Conservation (phyloP, 768 basidiomycete species). For the Tylopilus cervinicoccineus region DNA sequence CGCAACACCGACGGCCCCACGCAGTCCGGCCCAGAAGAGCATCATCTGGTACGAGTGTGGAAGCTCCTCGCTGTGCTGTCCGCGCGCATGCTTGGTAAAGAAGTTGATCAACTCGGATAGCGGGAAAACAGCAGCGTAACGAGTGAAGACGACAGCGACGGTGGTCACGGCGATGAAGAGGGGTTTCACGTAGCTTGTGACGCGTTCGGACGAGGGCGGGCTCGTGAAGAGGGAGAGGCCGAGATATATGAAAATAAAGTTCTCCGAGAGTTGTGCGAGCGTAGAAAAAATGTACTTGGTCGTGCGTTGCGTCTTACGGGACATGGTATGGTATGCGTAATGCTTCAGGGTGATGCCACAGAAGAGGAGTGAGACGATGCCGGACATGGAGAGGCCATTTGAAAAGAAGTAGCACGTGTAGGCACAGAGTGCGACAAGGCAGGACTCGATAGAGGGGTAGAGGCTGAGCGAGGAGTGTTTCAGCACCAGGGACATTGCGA, state of each 20-base stretch:
- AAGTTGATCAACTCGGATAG: constrained; percentile 94
- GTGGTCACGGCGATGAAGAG: constrained; percentile 91
- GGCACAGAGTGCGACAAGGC: constrained; percentile 89
- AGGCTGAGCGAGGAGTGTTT: constrained; percentile 87
- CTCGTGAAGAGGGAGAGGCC: constrained; percentile 95
- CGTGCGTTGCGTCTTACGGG: constrained; percentile 85
- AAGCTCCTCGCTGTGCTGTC: constrained; percentile 84
- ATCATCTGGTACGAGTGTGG: constrained; percentile 99
- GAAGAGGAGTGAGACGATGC: constrained; percentile 96
- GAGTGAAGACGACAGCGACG: constrained; percentile 89
- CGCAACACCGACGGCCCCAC: constrained; percentile 97
- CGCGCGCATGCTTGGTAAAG: constrained; percentile 78
- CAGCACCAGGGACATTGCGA: constrained; percentile 85
- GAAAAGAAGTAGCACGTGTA: constrained; percentile 99
- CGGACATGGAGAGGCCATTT: constrained; percentile 91
- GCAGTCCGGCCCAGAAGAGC: constrained; percentile 97
- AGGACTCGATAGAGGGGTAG: constrained; percentile 96
- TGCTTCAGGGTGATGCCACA: constrained; percentile 99
- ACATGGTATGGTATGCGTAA: constrained; percentile 99
- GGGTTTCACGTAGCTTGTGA: constrained; percentile 87
- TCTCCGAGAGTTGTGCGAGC: constrained; percentile 92
- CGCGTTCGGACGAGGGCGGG: constrained; percentile 70
- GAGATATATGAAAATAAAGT: constrained; percentile 99
- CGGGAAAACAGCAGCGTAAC: constrained; percentile 95
- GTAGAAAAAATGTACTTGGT: constrained; percentile 95